phyloP scores from a whole-genome alignment of 805 yeast genomes.

The Saccharomycopsis sp. region DNA sequence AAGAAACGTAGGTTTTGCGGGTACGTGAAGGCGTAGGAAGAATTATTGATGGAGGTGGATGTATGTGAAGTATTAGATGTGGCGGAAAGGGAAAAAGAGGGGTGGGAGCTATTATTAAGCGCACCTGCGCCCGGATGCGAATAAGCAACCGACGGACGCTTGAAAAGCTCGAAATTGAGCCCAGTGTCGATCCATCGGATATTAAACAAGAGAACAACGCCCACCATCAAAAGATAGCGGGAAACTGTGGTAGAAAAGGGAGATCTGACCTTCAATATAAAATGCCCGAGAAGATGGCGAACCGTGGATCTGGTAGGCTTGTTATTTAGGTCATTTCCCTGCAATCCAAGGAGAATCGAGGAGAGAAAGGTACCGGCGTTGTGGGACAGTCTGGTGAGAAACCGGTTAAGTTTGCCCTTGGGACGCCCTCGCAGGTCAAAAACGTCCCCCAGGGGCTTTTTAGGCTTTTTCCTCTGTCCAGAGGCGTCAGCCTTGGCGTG shows the following conservation, averaged over 20 bases:
- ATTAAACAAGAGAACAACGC: conserved; percentile 27
- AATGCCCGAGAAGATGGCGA: conserved; percentile 29
- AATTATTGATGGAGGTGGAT: background rate
- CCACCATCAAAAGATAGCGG: conserved; percentile 26
- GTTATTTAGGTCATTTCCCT: conserved; percentile 13
- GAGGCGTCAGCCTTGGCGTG: conserved; percentile 5
- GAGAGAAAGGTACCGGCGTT: conserved; percentile 29
- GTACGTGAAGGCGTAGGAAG: conserved; percentile 20
- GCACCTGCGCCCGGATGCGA: background rate
- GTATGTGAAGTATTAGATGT: no score
- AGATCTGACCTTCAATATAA: conserved; percentile 30
- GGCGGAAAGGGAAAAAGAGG: no score
- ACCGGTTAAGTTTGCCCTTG: background rate
- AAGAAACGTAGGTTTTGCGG: conserved; percentile 17
- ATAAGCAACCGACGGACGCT: background rate
- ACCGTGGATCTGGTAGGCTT: conserved; percentile 19
- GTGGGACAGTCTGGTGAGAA: background rate
- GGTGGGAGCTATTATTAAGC: background rate
- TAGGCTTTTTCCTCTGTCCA: conserved; percentile 2
- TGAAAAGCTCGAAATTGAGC: conserved; percentile 1
- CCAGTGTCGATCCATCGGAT: conserved; percentile 32
- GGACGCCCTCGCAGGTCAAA: conserved; percentile 10
- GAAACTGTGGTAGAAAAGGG: conserved; percentile 33
- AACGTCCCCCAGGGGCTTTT: background rate
- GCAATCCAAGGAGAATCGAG: conserved; percentile 23